phyloP scores from a whole-genome alignment of 352 stramenopile genomes.

The Elongisporangium prolatum region DNA sequence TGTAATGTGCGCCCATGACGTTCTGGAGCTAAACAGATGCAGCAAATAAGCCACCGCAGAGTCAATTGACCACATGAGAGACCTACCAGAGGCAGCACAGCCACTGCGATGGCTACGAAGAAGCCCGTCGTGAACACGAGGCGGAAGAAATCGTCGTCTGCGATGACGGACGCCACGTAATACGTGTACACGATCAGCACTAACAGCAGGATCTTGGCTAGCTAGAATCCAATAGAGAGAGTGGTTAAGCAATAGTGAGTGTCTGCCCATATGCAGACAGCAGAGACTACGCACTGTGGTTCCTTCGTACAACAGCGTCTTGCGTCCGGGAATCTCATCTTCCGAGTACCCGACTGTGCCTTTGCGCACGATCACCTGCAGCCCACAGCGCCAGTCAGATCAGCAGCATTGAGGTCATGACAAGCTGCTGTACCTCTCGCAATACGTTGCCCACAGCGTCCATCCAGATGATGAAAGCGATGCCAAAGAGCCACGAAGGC shows the following conservation, averaged over 20 bases:
- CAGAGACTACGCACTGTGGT: constrained; percentile 23
- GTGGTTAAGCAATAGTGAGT: too few relatives aligned
- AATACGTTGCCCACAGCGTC: constrained; percentile 58
- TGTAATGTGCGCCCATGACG: constrained; percentile 66
- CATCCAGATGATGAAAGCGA: constrained; percentile 76
- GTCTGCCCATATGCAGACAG: too few relatives aligned
- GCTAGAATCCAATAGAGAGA: constrained; percentile 11
- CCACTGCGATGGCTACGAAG: constrained; percentile 56
- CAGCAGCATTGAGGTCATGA: not conserved
- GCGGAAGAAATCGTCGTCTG: constrained; percentile 41
- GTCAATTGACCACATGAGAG: too few relatives aligned
- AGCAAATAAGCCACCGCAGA: too few relatives aligned
- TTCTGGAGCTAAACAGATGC: constrained; percentile 45
- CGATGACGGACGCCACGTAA: constrained; percentile 50
- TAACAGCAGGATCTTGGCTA: constrained; percentile 67
- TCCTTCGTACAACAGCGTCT: constrained; percentile 65
- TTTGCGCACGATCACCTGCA: constrained; percentile 51
- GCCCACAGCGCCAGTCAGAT: not conserved
- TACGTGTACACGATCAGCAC: constrained; percentile 75
- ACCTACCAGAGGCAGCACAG: constrained; percentile 49
- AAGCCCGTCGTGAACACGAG: constrained; percentile 66
- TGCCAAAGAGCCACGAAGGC: constrained; percentile 63
- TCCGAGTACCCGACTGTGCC: constrained; percentile 57
- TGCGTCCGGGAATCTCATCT: constrained; percentile 47
- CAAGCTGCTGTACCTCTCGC: constrained; percentile 23